Evolutionary conservation across 1,284 basidiomycete genomes (phyloP).

Genomic region (Trichosporon asahii): DNA sequence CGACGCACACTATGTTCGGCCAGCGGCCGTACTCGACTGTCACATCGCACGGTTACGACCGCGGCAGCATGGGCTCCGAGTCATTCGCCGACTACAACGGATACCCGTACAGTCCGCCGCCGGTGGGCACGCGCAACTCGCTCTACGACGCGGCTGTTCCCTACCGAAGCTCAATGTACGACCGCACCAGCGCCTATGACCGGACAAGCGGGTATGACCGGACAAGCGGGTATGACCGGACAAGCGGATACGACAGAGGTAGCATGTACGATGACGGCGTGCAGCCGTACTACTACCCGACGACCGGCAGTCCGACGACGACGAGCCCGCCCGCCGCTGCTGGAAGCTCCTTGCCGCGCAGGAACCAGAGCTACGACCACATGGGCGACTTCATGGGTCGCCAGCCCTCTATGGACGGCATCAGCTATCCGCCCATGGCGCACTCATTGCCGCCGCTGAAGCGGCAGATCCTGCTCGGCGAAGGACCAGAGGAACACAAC

Average conservation of each 20-base stretch:
- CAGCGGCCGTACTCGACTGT: not conserved
- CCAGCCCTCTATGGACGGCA: conserved; percentile 29
- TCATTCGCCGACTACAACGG: not conserved
- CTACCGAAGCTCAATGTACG: not conserved
- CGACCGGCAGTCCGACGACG: not conserved
- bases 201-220: too few species aligned
- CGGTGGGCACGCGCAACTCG: not conserved
- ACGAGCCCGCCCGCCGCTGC: not conserved
- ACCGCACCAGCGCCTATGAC: conserved; percentile 2
- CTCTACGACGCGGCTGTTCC: not conserved
- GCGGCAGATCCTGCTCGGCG: not conserved
- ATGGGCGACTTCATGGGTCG: conserved; percentile 22
- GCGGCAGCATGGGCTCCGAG: not conserved
- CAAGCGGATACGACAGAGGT: too few species aligned
- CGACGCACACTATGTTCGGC: not conserved
- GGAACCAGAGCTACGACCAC: conserved; percentile 10
- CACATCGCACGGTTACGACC: not conserved
- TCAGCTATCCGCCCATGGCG: conserved; percentile 19
- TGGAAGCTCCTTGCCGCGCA: not conserved
- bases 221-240: conserved; percentile 1
- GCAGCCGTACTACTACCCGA: conserved; percentile 1
- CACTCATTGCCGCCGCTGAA: not conserved
- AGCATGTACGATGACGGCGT: not conserved
- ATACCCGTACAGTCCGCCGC: not conserved
- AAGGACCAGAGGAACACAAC: not conserved